Evolutionary conservation across 495 filamentous ascomycete species (phyloP).

Genomic region (Penicillium fimorum): DNA sequence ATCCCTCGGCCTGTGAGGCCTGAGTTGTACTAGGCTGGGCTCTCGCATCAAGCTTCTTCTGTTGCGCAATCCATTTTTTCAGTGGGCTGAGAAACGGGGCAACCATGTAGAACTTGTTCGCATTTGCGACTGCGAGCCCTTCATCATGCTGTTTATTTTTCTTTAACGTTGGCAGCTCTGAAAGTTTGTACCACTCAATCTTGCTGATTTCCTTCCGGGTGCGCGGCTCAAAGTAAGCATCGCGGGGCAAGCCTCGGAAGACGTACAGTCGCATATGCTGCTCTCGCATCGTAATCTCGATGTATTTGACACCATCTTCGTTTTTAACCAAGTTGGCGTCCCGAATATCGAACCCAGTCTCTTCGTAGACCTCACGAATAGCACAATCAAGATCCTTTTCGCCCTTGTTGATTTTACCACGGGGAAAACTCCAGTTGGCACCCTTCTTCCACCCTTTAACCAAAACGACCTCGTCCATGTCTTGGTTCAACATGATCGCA

Average conservation of each 20-base stretch:
- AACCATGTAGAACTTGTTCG: slow-evolving; percentile 96
- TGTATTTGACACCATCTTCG: slow-evolving; percentile 67
- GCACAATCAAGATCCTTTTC: slow-evolving; percentile 92
- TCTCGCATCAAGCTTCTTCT: slow-evolving; percentile 64
- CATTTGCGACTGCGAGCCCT: slow-evolving; percentile 53
- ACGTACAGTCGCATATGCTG: slow-evolving; percentile 91
- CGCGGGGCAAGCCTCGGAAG: slow-evolving; percentile 79
- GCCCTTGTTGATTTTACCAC: slow-evolving; percentile 96
- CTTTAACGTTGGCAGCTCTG: slow-evolving; percentile 79
- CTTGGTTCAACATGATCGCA: slow-evolving; percentile 85
- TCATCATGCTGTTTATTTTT: slow-evolving; percentile 60
- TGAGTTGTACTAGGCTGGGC: slow-evolving; percentile 23
- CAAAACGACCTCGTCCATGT: slow-evolving; percentile 86
- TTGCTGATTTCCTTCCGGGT: slow-evolving; percentile 97
- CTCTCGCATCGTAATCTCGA: slow-evolving; percentile 84
- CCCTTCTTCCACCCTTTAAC: slow-evolving; percentile 98
- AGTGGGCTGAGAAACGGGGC: slow-evolving; percentile 83
- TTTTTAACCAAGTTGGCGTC: slow-evolving; percentile 67
- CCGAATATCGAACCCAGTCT: slow-evolving; percentile 85
- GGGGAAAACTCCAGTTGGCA: slow-evolving; percentile 92
- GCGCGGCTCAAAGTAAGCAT: slow-evolving; percentile 81
- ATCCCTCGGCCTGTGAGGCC: slow-evolving; percentile 29
- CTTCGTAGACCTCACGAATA: slow-evolving; percentile 89
- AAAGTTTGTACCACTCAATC: slow-evolving; percentile 87
- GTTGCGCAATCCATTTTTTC: slow-evolving; percentile 86